Conservation (phyloP, 1,284 basidiomycete species). For the Apiotrichum gamsii region DNA sequence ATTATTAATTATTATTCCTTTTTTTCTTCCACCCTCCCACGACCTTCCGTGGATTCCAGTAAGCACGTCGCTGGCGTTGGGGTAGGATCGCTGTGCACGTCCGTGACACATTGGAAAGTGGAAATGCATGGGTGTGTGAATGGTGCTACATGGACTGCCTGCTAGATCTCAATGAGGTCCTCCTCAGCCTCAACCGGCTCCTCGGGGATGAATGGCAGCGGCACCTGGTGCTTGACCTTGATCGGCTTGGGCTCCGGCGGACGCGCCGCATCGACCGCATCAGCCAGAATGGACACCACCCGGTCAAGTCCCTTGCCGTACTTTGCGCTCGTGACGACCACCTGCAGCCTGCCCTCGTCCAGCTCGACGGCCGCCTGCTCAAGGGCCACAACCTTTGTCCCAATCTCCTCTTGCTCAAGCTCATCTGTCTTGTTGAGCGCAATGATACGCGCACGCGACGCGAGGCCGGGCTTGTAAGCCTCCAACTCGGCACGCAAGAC, state of each 20-base stretch:
- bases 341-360: slow-evolving; percentile 49
- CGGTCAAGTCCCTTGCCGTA: slow-evolving; percentile 66
- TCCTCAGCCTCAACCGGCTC: background rate
- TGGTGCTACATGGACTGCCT: slow-evolving; percentile 1
- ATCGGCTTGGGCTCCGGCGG: slow-evolving; percentile 2
- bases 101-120: too few species aligned
- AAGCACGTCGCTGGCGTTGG: too few species aligned
- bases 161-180: slow-evolving; percentile 6
- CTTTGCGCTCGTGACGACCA: slow-evolving; percentile 74
- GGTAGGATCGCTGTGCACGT: too few species aligned
- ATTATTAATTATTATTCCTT: too few species aligned
- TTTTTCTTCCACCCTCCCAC: too few species aligned
- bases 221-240: background rate
- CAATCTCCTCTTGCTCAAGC: slow-evolving; percentile 50
- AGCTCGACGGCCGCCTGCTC: slow-evolving; percentile 26
- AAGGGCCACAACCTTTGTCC: slow-evolving; percentile 48
- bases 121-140: too few species aligned
- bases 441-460: slow-evolving; percentile 67
- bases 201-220: background rate
- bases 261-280: slow-evolving; percentile 59
- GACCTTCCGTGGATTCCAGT: too few species aligned
- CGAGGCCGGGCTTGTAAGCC: slow-evolving; percentile 73
- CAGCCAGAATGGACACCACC: slow-evolving; percentile 60
- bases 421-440: slow-evolving; percentile 93
- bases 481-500: slow-evolving; percentile 75